Conservation (phyloP, 75 land plant species). For the Isoetes taiwanensis region DNA sequence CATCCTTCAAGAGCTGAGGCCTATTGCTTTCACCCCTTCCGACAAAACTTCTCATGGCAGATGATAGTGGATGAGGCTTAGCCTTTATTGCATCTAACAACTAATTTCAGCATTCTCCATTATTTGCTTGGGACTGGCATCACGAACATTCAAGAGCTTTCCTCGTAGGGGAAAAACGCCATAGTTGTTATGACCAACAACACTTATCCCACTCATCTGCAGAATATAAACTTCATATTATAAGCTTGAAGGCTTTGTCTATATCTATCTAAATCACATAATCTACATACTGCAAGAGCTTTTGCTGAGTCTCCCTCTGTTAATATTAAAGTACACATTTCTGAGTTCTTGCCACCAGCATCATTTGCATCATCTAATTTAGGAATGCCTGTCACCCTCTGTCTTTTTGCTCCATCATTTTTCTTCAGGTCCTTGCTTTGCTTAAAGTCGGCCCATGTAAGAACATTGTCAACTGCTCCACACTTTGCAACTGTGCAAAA, state of each 20-base stretch:
- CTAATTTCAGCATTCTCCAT: slow-evolving; percentile 79
- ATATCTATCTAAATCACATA: too few relatives aligned
- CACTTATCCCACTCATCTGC: slow-evolving; percentile 86
- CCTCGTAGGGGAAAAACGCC: slow-evolving; percentile 94
- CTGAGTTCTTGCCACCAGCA: slow-evolving; percentile 82
- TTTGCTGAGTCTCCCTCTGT: slow-evolving; percentile 99
- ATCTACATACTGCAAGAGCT: slow-evolving; percentile 94
- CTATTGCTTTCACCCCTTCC: too few relatives aligned
- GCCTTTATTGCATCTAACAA: too few relatives aligned
- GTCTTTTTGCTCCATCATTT: slow-evolving; percentile 79
- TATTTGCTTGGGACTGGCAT: slow-evolving; percentile 68
- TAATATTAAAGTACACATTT: slow-evolving; percentile 80
- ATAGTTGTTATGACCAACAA: slow-evolving; percentile 78
- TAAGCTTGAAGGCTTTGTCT: background rate
- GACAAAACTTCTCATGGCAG: too few relatives aligned
- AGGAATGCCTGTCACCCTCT: slow-evolving; percentile 41
- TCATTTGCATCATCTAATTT: slow-evolving; percentile 96
- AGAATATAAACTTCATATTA: background rate
- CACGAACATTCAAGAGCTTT: slow-evolving; percentile 88
- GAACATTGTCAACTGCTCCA: slow-evolving; percentile 68
- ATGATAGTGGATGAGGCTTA: too few relatives aligned
- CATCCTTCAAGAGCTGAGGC: too few relatives aligned
- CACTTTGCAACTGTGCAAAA: slow-evolving; percentile 57
- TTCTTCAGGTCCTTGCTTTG: slow-evolving; percentile 94
- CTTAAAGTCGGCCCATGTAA: slow-evolving; percentile 92